Evolutionary conservation across 1,284 basidiomycete genomes (phyloP).

Genomic region (Cryptococcus sp.): DNA sequence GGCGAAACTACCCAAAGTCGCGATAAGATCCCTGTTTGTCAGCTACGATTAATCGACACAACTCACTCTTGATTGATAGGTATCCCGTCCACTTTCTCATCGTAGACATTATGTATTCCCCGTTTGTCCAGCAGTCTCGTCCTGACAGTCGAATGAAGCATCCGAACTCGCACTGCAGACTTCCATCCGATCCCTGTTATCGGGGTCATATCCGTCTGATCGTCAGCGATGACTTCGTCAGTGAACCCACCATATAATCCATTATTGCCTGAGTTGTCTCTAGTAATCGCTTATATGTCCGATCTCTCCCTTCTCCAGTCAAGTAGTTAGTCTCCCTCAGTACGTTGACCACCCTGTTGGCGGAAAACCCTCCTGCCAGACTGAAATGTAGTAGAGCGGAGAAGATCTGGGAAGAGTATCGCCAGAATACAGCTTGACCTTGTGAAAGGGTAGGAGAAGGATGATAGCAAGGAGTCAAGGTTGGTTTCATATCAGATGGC

Average conservation of each 20-base stretch:
- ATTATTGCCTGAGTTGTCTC: constrained; percentile 26
- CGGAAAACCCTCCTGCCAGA: constrained; percentile 23
- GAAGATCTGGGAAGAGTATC: constrained; percentile 22
- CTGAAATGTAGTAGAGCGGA: constrained; percentile 20
- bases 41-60: neutral
- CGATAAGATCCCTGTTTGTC: constrained; percentile 15
- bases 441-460: constrained; percentile 11
- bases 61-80: constrained; percentile 29
- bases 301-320: constrained; percentile 17
- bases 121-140: constrained; percentile 7
- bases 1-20: constrained; percentile 22
- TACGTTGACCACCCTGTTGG: constrained; percentile 15
- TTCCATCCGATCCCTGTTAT: constrained; percentile 22
- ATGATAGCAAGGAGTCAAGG: neutral
- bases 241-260: constrained; percentile 21
- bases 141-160: constrained; percentile 22
- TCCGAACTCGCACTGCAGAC: constrained; percentile 16
- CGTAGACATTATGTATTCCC: constrained; percentile 14
- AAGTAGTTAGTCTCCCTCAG: constrained; percentile 23
- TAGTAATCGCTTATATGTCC: constrained; percentile 20
- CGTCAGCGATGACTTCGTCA: neutral
- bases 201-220: constrained; percentile 22
- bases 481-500: neutral
- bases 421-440: constrained; percentile 26
- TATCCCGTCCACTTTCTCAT: constrained; percentile 15